Percentiles rank a stretch among this genome's conserved stretches.
phyloP scores from a whole-genome alignment of 768 basidiomycete genomes.

The Psilocybe azurescens region DNA sequence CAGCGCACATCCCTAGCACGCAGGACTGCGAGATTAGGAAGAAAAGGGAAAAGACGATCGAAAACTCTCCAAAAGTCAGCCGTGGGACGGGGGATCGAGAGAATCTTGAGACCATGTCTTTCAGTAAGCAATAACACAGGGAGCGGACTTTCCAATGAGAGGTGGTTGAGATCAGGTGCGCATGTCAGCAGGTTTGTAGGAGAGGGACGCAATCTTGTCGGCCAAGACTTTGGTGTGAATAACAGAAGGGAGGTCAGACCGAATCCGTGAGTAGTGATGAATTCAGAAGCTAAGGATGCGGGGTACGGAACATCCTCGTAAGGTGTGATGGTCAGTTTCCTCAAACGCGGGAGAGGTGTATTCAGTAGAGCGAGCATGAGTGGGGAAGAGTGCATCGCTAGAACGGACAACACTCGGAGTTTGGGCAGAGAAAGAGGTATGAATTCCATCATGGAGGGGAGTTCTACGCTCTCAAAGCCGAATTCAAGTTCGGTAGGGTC shows the following conservation, averaged over 20 bases:
- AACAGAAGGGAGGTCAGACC: slow-evolving; percentile 65
- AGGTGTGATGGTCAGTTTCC: slow-evolving; percentile 72
- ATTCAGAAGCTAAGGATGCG: slow-evolving; percentile 56
- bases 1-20: slow-evolving; percentile 74
- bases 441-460: slow-evolving; percentile 37
- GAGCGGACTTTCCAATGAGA: slow-evolving; percentile 75
- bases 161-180: slow-evolving; percentile 66
- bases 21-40: slow-evolving; percentile 63
- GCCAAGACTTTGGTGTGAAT: slow-evolving; percentile 75
- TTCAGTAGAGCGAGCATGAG: slow-evolving; percentile 63
- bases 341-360: slow-evolving; percentile 65
- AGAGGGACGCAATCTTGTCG: slow-evolving; percentile 60
- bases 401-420: slow-evolving; percentile 62
- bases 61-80: slow-evolving; percentile 60
- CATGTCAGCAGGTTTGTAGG: slow-evolving; percentile 50
- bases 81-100: slow-evolving; percentile 80
- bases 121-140: slow-evolving; percentile 48
- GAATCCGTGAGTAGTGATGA: slow-evolving; percentile 65
- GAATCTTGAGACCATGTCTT: slow-evolving; percentile 56
- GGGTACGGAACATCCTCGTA: slow-evolving; percentile 72
- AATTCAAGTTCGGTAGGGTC: slow-evolving; percentile 56
- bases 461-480: slow-evolving; percentile 30
- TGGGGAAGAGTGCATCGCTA: slow-evolving; percentile 72
- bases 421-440: slow-evolving; percentile 56
- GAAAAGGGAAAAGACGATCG: slow-evolving; percentile 55